These are phyloP conservation scores for Ilyonectria mors-panacis DNA, from an alignment of 2,329 filamentous ascomycete genomes.

Conservation along the genomic window DNA sequence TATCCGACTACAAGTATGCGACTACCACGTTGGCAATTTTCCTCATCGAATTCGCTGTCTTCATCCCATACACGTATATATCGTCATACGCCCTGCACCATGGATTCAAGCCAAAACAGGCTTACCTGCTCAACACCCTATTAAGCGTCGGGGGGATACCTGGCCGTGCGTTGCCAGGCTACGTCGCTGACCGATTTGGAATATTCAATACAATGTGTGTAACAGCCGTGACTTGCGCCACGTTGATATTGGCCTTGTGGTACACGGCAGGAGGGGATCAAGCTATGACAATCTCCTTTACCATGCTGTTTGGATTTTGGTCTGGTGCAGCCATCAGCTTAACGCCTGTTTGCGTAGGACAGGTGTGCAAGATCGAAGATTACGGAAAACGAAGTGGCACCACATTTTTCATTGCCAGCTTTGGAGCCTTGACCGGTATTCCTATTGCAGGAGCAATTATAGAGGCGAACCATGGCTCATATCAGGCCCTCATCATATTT, in stretches of 20 bases:
- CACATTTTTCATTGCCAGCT: conserved; percentile 77
- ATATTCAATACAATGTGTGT: conserved; percentile 79
- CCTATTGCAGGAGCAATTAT: conserved; percentile 67
- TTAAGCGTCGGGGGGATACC: conserved; percentile 79
- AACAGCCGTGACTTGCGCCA: conserved; percentile 64
- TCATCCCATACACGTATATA: conserved; percentile 79
- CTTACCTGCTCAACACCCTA: conserved; percentile 78
- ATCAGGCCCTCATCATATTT: conserved; percentile 30
- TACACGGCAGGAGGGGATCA: conserved; percentile 60
- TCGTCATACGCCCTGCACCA: conserved; percentile 71
- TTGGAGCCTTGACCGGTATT: conserved; percentile 70
- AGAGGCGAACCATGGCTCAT: conserved; percentile 16
- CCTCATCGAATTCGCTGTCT: conserved; percentile 70
- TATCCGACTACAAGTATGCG: conserved; percentile 64
- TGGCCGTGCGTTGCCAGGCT: conserved; percentile 76
- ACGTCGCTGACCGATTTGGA: conserved; percentile 75
- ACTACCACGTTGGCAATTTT: conserved; percentile 69
- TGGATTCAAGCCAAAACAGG: conserved; percentile 65
- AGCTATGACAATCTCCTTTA: conserved; percentile 71
- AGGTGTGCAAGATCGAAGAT: conserved; percentile 77
- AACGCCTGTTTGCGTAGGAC: conserved; percentile 80
- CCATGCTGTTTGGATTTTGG: conserved; percentile 77
- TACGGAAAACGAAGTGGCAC: conserved; percentile 81
- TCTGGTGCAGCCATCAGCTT: conserved; percentile 80
- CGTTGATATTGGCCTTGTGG: conserved; percentile 72